phyloP scores from a whole-genome alignment of 2,329 filamentous ascomycete species.

The Aspergillus jensenii region DNA sequence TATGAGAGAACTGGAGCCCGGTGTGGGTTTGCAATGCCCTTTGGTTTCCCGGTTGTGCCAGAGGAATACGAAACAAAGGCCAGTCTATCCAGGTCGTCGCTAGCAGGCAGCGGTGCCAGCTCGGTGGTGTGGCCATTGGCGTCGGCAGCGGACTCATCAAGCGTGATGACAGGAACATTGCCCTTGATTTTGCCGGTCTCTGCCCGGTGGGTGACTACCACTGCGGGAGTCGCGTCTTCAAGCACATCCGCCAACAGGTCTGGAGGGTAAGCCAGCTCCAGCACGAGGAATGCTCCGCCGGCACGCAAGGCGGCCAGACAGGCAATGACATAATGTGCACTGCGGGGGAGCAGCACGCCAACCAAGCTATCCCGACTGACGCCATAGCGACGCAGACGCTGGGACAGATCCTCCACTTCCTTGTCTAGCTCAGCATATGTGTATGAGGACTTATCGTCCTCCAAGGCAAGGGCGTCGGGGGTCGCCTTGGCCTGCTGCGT shows the following conservation, averaged over 20 bases:
- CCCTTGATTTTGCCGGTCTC: constrained; percentile 66
- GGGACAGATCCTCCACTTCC: constrained; percentile 64
- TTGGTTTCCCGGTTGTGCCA: constrained; percentile 75
- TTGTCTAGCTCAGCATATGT: constrained; percentile 72
- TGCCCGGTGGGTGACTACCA: constrained; percentile 67
- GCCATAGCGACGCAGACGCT: constrained; percentile 63
- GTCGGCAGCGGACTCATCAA: constrained; percentile 52
- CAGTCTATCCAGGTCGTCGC: constrained; percentile 70
- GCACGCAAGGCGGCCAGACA: constrained; percentile 76
- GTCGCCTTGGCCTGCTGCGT: constrained; percentile 66
- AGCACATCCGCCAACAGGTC: constrained; percentile 73
- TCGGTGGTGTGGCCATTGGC: constrained; percentile 44
- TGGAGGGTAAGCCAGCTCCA: constrained; percentile 76
- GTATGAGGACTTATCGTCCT: constrained; percentile 66
- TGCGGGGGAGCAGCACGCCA: constrained; percentile 72
- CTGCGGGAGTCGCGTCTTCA: constrained; percentile 69
- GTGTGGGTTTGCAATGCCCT: constrained; percentile 79
- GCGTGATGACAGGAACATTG: constrained; percentile 59
- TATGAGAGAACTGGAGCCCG: constrained; percentile 73
- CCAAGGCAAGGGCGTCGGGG: constrained; percentile 68
- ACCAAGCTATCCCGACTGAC: constrained; percentile 73
- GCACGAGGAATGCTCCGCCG: constrained; percentile 75
- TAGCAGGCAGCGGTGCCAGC: constrained; percentile 55
- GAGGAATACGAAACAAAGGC: constrained; percentile 81
- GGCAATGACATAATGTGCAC: constrained; percentile 76